Base-by-base conservation (phyloP, 176 grass and related monocot genomes). In the Coix lacrymajobi region DNA sequence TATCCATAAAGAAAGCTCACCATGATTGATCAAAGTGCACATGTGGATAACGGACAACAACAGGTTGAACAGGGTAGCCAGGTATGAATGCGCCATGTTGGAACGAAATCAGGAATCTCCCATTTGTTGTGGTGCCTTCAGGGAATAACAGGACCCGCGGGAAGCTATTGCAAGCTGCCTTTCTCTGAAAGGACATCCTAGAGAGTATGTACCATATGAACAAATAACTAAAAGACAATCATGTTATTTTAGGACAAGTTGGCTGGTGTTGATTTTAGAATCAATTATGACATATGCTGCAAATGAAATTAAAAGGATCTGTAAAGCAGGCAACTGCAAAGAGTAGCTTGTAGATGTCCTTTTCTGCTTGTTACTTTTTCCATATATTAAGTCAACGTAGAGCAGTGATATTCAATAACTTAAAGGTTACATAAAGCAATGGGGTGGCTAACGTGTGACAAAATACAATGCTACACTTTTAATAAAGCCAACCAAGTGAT, bases 21-120 rank as follows among this genome's bases (percentile, higher is more conserved):
- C 97, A 99, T 66, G 97, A 99, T 83, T 96, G 97, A 31, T 99
- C 97, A 87, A 94, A 99, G 84, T 99, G 97, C 70, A 99, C 89
- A 76, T 99, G 85, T 57, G 97, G 97, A 88, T 96, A 99, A 45
- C 64, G 85, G 32, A 96, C 85, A 81, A 96, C 83, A 81, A 99
- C 91, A 81, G 93, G 97, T 90, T 99, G 97, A 63, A 99, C 57
- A 22, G 97, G 91, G 69, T 90, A 92, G 70, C 87, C 89, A 77
- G 93, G 91, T 84, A 99, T 89, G 43, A 99, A 99, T 85, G 97
- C 97, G 34, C 96, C 93, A 67, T 89, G 91, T 79, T 95, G 93
- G 83, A 99, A 99, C 22, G 93, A 96, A 77, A 99, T 89, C 79
- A 96, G 84, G 69, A 92, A 99, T 66, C 85, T 93, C 63, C 97